Percentiles rank a stretch among this genome's conserved stretches.
Conservation (phyloP, 306 rosid genomes). For the Carpinus fangiana region DNA sequence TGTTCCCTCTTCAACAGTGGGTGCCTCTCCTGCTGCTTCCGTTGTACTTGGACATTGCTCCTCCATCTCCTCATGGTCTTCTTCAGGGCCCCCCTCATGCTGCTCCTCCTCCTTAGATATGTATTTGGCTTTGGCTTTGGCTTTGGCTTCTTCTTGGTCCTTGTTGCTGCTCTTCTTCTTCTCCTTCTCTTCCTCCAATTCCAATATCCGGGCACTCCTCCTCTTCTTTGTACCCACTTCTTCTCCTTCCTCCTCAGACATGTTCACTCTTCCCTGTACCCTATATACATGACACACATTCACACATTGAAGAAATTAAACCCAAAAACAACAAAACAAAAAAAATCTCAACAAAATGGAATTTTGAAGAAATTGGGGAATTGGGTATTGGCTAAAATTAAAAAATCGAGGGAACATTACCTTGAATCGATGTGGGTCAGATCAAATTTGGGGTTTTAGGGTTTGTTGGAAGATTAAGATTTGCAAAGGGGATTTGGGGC, state of each 20-base stretch:
- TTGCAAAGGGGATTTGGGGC: neutral
- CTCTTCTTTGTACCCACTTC: conserved; percentile 8
- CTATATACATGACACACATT: neutral
- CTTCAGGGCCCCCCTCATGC: neutral
- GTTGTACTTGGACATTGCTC: neutral
- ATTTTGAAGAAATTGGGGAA: neutral
- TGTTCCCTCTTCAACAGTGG: neutral
- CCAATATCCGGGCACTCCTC: conserved; percentile 16
- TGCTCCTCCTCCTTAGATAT: neutral
- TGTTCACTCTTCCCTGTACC: neutral
- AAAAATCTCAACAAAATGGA: neutral
- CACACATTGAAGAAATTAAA: too few relatives aligned
- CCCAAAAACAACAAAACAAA: too few relatives aligned
- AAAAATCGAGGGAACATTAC: neutral
- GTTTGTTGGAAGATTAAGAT: neutral
- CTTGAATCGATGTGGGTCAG: neutral
- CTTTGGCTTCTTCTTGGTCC: neutral
- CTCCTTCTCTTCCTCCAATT: conserved; percentile 6
- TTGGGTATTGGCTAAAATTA: neutral
- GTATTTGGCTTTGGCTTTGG: neutral
- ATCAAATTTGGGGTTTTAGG: neutral
- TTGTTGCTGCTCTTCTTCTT: neutral
- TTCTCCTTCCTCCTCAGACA: conserved; percentile 5
- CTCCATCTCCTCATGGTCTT: neutral
- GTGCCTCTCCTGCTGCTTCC: neutral